Evolutionary conservation across 192 early-diverging fungal species (phyloP).

Genomic region (Coemansia sp.): DNA sequence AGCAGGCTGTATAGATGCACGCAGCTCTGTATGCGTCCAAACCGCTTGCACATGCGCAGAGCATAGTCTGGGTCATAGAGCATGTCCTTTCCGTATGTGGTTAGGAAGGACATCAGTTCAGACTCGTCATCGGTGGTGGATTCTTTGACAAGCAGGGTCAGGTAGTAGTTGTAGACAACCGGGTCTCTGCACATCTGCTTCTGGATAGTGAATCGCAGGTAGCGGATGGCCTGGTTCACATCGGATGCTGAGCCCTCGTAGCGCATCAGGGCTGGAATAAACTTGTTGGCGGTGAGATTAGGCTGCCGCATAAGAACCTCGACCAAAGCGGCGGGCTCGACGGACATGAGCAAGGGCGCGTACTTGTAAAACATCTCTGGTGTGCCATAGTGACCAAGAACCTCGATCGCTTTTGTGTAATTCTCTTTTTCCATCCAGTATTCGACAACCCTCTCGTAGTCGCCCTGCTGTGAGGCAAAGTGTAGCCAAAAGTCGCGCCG

Average conservation of each 20-base stretch:
- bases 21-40: conserved; percentile 77
- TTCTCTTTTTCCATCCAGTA: conserved; percentile 80
- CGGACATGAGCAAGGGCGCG: conserved; percentile 80
- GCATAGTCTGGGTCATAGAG: conserved; percentile 91
- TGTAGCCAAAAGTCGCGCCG: conserved; percentile 74
- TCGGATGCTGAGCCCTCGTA: conserved; percentile 56
- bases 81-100: conserved; percentile 64
- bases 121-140: conserved; percentile 55
- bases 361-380: conserved; percentile 87
- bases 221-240: conserved; percentile 80
- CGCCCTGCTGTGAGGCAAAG: conserved; percentile 78
- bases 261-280: conserved; percentile 86
- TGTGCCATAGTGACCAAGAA: conserved; percentile 74
- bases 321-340: conserved; percentile 80
- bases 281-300: conserved; percentile 72
- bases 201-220: conserved; percentile 79
- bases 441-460: conserved; percentile 81
- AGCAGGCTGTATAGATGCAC: conserved; percentile 87
- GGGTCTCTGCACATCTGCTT: conserved; percentile 77
- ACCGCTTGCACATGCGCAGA: conserved; percentile 81
- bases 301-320: conserved; percentile 83
- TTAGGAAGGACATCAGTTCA: conserved; percentile 73
- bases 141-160: conserved; percentile 53
- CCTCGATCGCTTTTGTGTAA: conserved; percentile 70
- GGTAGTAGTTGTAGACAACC: conserved; percentile 90